Conservation (phyloP, 805 yeast species). For the Saccharomycopsis sp. region DNA sequence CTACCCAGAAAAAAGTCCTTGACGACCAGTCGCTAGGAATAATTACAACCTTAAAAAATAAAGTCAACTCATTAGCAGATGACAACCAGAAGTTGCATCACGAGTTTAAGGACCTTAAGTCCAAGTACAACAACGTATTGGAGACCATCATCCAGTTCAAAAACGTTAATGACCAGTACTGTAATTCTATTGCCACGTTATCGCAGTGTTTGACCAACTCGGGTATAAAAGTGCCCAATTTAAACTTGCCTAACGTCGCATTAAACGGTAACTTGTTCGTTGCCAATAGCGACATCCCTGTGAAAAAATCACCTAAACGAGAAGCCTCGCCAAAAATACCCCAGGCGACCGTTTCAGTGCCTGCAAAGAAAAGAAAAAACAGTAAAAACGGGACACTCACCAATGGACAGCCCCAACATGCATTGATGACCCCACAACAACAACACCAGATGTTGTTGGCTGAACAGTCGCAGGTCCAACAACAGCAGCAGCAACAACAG, state of each 20-base stretch:
- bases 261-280: not conserved
- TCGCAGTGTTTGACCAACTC: slow-evolving; percentile 44
- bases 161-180: slow-evolving; percentile 49
- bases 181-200: slow-evolving; percentile 44
- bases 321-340: not conserved
- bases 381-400: not conserved
- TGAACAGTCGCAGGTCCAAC: slow-evolving; percentile 20
- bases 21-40: slow-evolving; percentile 18
- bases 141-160: slow-evolving; percentile 55
- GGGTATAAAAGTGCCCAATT: slow-evolving; percentile 63
- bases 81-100: slow-evolving; percentile 30
- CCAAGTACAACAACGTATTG: slow-evolving; percentile 58
- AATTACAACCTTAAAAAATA: slow-evolving; percentile 25
- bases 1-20: slow-evolving; percentile 42
- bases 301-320: not conserved
- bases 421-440: not conserved
- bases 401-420: not conserved
- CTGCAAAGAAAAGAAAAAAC: not conserved
- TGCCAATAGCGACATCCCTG: not conserved
- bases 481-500: slow-evolving; percentile 19
- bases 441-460: not conserved
- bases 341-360: not conserved
- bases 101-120: slow-evolving; percentile 39
- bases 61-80: slow-evolving; percentile 30
- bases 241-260: slow-evolving; percentile 41